Evolutionary conservation across 2,329 filamentous ascomycete species (phyloP).

Genomic region (Westerdykella sp.): DNA sequence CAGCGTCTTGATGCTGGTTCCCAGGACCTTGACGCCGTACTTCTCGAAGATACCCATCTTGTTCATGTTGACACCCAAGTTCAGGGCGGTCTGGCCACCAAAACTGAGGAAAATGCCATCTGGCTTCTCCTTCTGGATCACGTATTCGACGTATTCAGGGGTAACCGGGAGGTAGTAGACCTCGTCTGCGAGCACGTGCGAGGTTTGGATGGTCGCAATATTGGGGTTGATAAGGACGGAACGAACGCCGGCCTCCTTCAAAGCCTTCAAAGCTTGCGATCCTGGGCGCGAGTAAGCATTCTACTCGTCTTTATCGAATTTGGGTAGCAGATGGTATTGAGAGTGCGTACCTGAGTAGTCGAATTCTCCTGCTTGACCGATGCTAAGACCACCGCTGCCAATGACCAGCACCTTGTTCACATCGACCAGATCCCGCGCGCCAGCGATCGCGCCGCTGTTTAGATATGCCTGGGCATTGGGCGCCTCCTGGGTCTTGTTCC

Average conservation of each 20-base stretch:
- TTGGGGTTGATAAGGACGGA: slow-evolving; percentile 97
- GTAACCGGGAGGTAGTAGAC: slow-evolving; percentile 98
- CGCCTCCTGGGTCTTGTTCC: slow-evolving; percentile 55
- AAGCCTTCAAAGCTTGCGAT: slow-evolving; percentile 90
- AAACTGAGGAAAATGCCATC: slow-evolving; percentile 98
- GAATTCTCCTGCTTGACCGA: slow-evolving; percentile 96
- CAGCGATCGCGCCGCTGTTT: slow-evolving; percentile 78
- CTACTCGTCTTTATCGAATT: not conserved
- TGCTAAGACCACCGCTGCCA: slow-evolving; percentile 88
- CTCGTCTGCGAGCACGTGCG: slow-evolving; percentile 91
- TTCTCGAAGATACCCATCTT: slow-evolving; percentile 91
- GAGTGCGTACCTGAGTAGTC: slow-evolving; percentile 78
- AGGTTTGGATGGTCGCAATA: slow-evolving; percentile 96
- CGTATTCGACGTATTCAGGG: slow-evolving; percentile 93
- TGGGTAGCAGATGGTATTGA: not conserved
- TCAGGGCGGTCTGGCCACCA: slow-evolving; percentile 93
- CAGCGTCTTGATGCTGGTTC: slow-evolving; percentile 88
- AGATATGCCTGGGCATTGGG: slow-evolving; percentile 83
- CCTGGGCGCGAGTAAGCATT: slow-evolving; percentile 48
- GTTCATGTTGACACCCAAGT: slow-evolving; percentile 96
- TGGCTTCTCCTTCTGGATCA: slow-evolving; percentile 91
- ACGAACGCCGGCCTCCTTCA: slow-evolving; percentile 88
- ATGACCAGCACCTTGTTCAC: slow-evolving; percentile 98
- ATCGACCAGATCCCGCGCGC: slow-evolving; percentile 67
- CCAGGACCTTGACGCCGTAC: slow-evolving; percentile 91